A percentile compares a stretch with the other conserved stretches of the same genome.
phyloP scores from a whole-genome alignment of 257 asterid genomes.

The Agastache rugosa region DNA sequence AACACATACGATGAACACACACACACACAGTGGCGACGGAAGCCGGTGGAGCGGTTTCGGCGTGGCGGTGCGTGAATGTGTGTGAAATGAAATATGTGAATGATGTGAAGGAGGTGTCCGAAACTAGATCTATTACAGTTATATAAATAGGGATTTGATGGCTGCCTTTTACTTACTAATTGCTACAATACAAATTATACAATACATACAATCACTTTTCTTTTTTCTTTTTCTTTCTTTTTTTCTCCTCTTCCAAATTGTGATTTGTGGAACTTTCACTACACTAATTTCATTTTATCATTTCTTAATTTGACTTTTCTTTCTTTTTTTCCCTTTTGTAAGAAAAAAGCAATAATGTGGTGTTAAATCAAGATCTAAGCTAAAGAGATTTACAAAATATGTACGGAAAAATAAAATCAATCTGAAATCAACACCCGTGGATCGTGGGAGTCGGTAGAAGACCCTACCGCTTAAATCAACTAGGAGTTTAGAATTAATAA shows the following conservation, averaged over 20 bases:
- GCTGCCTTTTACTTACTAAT: constrained; percentile 23
- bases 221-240: neutral
- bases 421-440: neutral
- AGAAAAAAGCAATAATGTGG: neutral
- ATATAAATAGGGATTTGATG: constrained; percentile 35
- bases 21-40: constrained; percentile 18
- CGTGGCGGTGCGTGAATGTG: constrained; percentile 30
- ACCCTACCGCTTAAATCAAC: neutral
- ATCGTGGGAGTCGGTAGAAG: neutral
- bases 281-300: neutral
- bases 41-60: neutral
- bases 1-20: neutral
- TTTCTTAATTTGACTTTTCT: constrained; percentile 21
- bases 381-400: neutral
- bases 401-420: neutral
- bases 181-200: too few relatives aligned
- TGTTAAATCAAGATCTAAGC: neutral
- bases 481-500: neutral
- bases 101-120: constrained; percentile 27
- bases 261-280: neutral
- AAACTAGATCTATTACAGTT: constrained; percentile 40
- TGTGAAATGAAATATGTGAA: constrained; percentile 21
- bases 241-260: neutral
- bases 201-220: too few relatives aligned
- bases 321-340: too few relatives aligned